These are phyloP conservation scores for Populus hybrid DNA, from an alignment of 441 rosid genomes.

Conservation along the genomic window DNA sequence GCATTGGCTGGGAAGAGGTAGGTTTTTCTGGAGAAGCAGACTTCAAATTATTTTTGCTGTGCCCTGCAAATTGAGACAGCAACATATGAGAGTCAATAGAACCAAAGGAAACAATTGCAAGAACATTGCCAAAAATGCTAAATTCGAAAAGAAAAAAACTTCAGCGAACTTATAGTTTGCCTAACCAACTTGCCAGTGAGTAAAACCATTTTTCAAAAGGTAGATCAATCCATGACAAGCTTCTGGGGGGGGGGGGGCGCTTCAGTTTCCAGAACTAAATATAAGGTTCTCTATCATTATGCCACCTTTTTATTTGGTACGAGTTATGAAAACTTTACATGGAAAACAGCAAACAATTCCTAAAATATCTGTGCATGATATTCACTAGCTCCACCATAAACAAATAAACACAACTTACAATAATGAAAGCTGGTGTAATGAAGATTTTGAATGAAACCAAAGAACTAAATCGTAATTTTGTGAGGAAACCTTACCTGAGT, in stretches of 20 bases:
- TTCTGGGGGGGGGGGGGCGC: no score
- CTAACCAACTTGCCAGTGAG: background rate
- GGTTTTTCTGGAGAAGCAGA: slow-evolving; percentile 40
- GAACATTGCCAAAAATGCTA: background rate
- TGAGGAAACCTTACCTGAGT: slow-evolving; percentile 46
- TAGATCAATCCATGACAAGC: background rate
- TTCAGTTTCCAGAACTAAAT: background rate
- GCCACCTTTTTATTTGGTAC: background rate
- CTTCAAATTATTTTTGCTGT: slow-evolving; percentile 32
- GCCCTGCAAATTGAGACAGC: slow-evolving; percentile 41
- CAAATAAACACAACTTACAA: background rate
- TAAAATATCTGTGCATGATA: slow-evolving; percentile 3
- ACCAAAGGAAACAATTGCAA: slow-evolving; percentile 11
- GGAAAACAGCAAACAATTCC: background rate
- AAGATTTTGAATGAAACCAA: slow-evolving; percentile 14
- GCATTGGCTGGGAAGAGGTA: slow-evolving; percentile 43
- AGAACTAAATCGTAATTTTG: background rate
- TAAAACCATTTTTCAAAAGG: background rate
- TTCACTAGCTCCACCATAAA: slow-evolving; percentile 6
- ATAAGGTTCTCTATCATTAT: background rate
- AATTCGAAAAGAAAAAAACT: background rate
- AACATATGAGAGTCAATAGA: slow-evolving; percentile 23
- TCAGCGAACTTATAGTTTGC: background rate
- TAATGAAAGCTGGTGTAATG: background rate
- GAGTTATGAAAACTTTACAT: slow-evolving; percentile 1